Conservation (phyloP, 306 rosid species). For the Inga laurina region DNA sequence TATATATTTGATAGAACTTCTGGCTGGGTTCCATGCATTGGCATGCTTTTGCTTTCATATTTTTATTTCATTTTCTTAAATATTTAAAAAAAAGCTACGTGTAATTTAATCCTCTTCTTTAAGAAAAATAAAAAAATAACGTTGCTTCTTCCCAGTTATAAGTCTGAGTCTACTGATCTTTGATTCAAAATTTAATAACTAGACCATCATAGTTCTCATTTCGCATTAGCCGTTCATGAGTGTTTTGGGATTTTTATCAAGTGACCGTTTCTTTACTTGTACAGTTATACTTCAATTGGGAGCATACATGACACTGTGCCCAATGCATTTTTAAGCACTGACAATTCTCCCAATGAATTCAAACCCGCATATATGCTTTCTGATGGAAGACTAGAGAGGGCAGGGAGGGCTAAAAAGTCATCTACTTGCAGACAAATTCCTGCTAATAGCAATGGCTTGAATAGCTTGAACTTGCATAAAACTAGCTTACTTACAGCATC, state of each 20-base stretch:
- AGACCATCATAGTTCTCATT: conserved; percentile 30
- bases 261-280: conserved; percentile 28
- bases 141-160: background rate
- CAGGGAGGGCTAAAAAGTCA: conserved; percentile 77
- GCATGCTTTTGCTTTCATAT: conserved; percentile 9
- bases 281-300: conserved; percentile 94
- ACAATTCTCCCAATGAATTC: conserved; percentile 53
- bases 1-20: background rate
- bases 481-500: conserved; percentile 73
- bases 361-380: conserved; percentile 90
- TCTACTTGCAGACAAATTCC: conserved; percentile 44
- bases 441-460: conserved; percentile 62
- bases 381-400: conserved; percentile 95
- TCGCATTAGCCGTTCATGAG: conserved; percentile 14
- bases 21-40: conserved; percentile 15
- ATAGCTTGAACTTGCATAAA: conserved; percentile 44
- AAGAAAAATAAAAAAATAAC: background rate
- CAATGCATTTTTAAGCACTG: conserved; percentile 64
- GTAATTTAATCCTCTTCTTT: background rate
- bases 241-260: conserved; percentile 21
- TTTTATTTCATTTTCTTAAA: conserved; percentile 11
- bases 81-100: background rate
- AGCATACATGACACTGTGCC: conserved; percentile 90
- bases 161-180: background rate
- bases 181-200: conserved; percentile 22